These are phyloP conservation scores for Septoria linicola DNA, from an alignment of 2,329 filamentous ascomycete genomes.

Conservation along the genomic window DNA sequence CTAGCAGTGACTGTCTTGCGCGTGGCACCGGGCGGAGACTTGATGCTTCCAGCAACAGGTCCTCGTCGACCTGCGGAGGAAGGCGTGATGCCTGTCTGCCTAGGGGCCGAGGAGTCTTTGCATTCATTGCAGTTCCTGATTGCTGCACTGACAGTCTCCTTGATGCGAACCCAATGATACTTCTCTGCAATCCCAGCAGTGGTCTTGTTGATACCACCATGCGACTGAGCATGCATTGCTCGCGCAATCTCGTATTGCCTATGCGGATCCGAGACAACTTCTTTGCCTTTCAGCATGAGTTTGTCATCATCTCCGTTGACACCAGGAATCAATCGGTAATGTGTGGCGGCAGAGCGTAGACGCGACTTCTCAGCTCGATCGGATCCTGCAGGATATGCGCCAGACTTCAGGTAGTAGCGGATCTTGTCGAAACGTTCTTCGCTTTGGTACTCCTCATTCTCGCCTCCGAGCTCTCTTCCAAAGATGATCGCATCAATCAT, in stretches of 20 bases:
- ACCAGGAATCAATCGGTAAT: constrained; percentile 73
- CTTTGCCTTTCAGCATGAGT: constrained; percentile 95
- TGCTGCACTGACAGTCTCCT: constrained; percentile 92
- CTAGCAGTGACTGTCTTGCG: constrained; percentile 19
- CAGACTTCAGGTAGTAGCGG: constrained; percentile 91
- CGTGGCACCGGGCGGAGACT: constrained; percentile 1
- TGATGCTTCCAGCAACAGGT: constrained; percentile 7
- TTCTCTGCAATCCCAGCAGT: constrained; percentile 90
- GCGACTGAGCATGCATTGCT: constrained; percentile 69
- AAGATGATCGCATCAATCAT: constrained; percentile 54
- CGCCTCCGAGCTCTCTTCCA: constrained; percentile 61
- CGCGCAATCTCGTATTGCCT: constrained; percentile 88
- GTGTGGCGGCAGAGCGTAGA: constrained; percentile 86
- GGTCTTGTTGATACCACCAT: constrained; percentile 97
- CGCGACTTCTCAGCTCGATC: constrained; percentile 95
- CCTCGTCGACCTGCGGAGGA: constrained; percentile 11
- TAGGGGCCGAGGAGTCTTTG: constrained; percentile 64
- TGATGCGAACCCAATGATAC: constrained; percentile 97
- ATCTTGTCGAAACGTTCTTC: constrained; percentile 99
- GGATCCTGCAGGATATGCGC: constrained; percentile 87
- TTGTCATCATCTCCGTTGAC: constrained; percentile 62
- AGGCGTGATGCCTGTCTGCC: constrained; percentile 14
- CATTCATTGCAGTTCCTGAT: constrained; percentile 90
- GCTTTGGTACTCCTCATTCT: constrained; percentile 79
- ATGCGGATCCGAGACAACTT: constrained; percentile 87